These are phyloP conservation scores for Corniculantispora saksenae DNA, from an alignment of 2,329 filamentous ascomycete species.

Conservation along the genomic window DNA sequence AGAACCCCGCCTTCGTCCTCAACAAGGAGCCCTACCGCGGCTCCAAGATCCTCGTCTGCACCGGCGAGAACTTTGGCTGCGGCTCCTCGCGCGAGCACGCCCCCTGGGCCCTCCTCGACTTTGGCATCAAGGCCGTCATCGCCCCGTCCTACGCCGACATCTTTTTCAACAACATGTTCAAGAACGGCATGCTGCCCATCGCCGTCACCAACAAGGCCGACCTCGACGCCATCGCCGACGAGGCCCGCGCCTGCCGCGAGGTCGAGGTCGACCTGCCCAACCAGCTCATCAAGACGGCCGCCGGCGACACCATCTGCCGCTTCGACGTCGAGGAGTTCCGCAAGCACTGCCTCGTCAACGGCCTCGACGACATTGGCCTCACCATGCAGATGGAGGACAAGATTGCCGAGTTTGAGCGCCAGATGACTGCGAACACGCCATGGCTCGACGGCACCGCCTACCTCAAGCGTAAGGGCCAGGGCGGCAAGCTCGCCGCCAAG, in stretches of 20 bases:
- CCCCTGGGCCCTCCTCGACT: slow-evolving; percentile 94
- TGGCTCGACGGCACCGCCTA: slow-evolving; percentile 91
- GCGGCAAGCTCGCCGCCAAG: slow-evolving; percentile 58
- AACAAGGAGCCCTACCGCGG: slow-evolving; percentile 85
- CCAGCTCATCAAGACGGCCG: slow-evolving; percentile 76
- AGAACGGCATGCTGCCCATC: slow-evolving; percentile 97
- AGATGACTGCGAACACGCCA: slow-evolving; percentile 75
- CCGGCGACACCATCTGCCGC: slow-evolving; percentile 70
- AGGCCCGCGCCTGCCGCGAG: slow-evolving; percentile 78
- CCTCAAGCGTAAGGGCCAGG: slow-evolving; percentile 60
- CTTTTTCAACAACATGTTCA: slow-evolving; percentile 99
- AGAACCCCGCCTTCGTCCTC: slow-evolving; percentile 81
- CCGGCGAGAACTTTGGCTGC: slow-evolving; percentile 93
- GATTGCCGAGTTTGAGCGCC: slow-evolving; percentile 79
- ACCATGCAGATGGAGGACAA: slow-evolving; percentile 92
- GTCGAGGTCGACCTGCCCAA: slow-evolving; percentile 87
- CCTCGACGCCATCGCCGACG: slow-evolving; percentile 70
- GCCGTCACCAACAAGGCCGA: slow-evolving; percentile 66
- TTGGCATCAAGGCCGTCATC: slow-evolving; percentile 92
- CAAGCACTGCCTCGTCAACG: slow-evolving; percentile 91
- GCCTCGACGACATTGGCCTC: slow-evolving; percentile 91
- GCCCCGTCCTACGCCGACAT: slow-evolving; percentile 77
- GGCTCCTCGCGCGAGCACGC: slow-evolving; percentile 92
- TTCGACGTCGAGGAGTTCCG: slow-evolving; percentile 93
- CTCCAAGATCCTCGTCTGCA: slow-evolving; percentile 87